Conservation (phyloP, 2,329 filamentous ascomycete species). For the Lecanicillium sp. region DNA sequence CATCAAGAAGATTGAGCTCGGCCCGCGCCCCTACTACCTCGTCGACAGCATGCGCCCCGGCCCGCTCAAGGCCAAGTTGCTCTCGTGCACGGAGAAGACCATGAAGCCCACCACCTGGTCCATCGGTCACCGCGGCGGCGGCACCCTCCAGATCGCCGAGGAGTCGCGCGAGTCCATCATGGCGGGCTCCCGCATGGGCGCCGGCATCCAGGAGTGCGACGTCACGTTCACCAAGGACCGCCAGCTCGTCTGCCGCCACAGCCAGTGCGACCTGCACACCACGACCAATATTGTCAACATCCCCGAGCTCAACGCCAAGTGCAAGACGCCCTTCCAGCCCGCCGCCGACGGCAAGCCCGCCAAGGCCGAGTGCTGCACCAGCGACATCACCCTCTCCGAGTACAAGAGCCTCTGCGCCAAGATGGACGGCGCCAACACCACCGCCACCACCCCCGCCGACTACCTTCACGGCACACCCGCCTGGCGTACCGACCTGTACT, state of each 20-base stretch:
- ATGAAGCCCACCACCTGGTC: slow-evolving; percentile 49
- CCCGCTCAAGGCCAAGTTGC: slow-evolving; percentile 52
- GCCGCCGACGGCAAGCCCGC: slow-evolving; percentile 45
- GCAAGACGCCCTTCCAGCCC: slow-evolving; percentile 55
- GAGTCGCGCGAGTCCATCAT: slow-evolving; percentile 53
- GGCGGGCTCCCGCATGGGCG: slow-evolving; percentile 61
- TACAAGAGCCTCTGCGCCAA: slow-evolving; percentile 64
- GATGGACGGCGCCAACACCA: slow-evolving; percentile 59
- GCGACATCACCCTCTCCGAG: slow-evolving; percentile 62
- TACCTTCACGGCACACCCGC: slow-evolving; percentile 53
- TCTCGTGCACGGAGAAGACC: slow-evolving; percentile 50
- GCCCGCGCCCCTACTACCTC: slow-evolving; percentile 59
- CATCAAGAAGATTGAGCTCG: slow-evolving; percentile 49
- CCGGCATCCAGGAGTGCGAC: slow-evolving; percentile 62
- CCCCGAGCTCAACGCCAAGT: slow-evolving; percentile 58
- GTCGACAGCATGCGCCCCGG: slow-evolving; percentile 56
- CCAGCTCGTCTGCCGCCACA: slow-evolving; percentile 62
- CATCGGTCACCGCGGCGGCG: slow-evolving; percentile 58
- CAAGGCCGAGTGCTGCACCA: slow-evolving; percentile 63
- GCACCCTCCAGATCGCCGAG: slow-evolving; percentile 58
- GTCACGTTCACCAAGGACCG: slow-evolving; percentile 60
- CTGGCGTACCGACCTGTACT: slow-evolving; percentile 62
- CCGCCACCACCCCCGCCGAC: slow-evolving; percentile 50
- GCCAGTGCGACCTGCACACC: slow-evolving; percentile 61
- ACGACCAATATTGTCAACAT: slow-evolving; percentile 61